Conservation (phyloP, 1,284 basidiomycete species). For the Cerioporus squamosus region DNA sequence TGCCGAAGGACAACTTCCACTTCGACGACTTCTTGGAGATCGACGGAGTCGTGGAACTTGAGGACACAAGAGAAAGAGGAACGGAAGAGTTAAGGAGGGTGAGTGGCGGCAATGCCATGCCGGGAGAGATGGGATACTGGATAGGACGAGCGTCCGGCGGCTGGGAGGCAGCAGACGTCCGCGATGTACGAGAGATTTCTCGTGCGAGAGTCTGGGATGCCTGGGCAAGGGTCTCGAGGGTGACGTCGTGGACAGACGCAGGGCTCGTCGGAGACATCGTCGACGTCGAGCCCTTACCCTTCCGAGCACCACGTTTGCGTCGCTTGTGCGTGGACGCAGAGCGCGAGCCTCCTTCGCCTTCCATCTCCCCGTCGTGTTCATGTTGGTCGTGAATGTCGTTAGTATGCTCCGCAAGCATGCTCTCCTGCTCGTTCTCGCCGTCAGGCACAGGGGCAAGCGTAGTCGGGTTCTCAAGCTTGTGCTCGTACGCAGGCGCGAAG, state of each 20-base stretch:
- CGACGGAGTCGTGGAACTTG: conserved; percentile 31
- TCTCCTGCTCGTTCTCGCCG: conserved; percentile 55
- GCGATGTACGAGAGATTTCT: conserved; percentile 71
- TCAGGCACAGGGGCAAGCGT: conserved; percentile 37
- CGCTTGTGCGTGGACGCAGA: conserved; percentile 72
- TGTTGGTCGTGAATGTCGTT: conserved; percentile 39
- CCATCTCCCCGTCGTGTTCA: conserved; percentile 41
- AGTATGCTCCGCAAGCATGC: conserved; percentile 11
- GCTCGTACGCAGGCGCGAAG: conserved; percentile 58
- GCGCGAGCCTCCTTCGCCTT: conserved; percentile 46
- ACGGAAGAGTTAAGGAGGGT: conserved; percentile 28
- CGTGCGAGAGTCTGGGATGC: conserved; percentile 84
- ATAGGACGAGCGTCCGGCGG: conserved; percentile 11
- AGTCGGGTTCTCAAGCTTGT: conserved; percentile 23
- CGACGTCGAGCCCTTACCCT: conserved; percentile 55
- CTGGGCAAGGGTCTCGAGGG: conserved; percentile 72
- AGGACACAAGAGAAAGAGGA: conserved; percentile 19
- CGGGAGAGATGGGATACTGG: conserved; percentile 17
- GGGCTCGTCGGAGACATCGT: conserved; percentile 28
- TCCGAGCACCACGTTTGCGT: conserved; percentile 80
- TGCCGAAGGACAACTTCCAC: conserved; percentile 80
- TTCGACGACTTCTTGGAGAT: conserved; percentile 77
- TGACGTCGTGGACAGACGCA: conserved; percentile 47
- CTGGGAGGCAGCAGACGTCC: conserved; percentile 16
- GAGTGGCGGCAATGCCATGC: conserved; percentile 19